Percentiles rank a stretch among this genome's conserved stretches.
Evolutionary conservation across 352 stramenopile species (phyloP).

Genomic region (Globisporangium nodosum): DNA sequence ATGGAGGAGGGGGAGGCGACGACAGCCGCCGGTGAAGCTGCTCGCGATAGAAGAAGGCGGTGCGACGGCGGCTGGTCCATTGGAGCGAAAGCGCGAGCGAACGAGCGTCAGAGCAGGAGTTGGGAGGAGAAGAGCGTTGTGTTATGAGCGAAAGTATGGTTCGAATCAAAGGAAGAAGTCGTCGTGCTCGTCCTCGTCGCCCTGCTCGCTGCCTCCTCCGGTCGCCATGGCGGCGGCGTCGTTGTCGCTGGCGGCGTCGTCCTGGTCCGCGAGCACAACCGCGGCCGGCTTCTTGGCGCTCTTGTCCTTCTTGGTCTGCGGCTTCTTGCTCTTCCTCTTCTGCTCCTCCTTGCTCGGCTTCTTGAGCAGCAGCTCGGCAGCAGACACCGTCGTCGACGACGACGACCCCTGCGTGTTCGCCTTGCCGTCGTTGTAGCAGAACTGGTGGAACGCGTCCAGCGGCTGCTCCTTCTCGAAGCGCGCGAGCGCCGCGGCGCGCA

Average conservation of each 20-base stretch:
- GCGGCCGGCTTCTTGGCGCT: constrained; percentile 15
- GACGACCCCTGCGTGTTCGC: constrained; percentile 11
- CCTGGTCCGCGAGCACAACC: constrained; percentile 46
- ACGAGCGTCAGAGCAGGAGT: background rate
- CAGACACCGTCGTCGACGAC: constrained; percentile 4
- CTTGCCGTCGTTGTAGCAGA: constrained; percentile 62
- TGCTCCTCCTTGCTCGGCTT: constrained; percentile 60
- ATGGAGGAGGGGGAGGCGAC: background rate
- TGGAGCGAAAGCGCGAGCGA: background rate
- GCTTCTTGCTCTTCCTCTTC: constrained; percentile 61
- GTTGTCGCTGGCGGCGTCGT: constrained; percentile 28
- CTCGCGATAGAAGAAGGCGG: background rate
- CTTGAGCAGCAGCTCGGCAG: constrained; percentile 53
- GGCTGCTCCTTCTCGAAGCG: constrained; percentile 57
- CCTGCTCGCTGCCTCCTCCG: constrained; percentile 13
- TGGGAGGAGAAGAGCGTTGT: background rate
- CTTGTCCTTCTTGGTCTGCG: constrained; percentile 39
- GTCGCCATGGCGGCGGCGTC: constrained; percentile 13
- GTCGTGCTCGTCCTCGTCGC: constrained; percentile 45
- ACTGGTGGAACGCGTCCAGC: constrained; percentile 60
- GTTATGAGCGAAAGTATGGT: background rate
- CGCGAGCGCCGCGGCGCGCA: constrained; percentile 36
- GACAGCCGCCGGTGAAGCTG: background rate
- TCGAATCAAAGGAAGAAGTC: constrained; percentile 60
- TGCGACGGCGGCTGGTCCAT: background rate